Evolutionary conservation across 257 asterid species (phyloP).

Genomic region (Capsicum rhomboideum): DNA sequence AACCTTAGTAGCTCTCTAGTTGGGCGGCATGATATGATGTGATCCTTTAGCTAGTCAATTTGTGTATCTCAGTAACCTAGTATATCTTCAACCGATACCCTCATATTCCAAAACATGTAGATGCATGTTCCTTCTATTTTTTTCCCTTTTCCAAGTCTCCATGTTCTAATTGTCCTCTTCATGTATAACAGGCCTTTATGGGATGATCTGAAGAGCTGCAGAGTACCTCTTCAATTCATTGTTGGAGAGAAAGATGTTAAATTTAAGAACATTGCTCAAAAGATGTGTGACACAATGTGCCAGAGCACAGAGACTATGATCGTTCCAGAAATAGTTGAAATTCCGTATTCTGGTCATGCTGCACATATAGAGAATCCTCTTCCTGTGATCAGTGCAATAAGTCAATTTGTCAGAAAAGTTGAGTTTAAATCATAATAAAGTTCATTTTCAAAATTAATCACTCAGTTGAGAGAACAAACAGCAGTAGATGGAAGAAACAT

Average conservation of each 20-base stretch:
- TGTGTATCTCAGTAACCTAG: not conserved
- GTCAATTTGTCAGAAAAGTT: conserved; percentile 24
- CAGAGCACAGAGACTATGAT: conserved; percentile 7
- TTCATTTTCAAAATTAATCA: not conserved
- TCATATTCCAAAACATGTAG: not conserved
- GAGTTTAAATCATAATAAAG: not conserved
- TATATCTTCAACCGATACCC: not conserved
- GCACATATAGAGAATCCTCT: conserved; percentile 94
- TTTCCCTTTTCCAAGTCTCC: not conserved
- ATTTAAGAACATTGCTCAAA: conserved; percentile 57
- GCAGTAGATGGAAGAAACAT: not conserved
- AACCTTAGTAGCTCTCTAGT: not conserved
- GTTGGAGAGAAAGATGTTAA: conserved; percentile 81
- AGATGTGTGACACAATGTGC: conserved; percentile 35
- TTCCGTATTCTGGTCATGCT: conserved; percentile 79
- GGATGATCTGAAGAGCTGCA: conserved; percentile 75
- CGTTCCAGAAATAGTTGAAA: conserved; percentile 37
- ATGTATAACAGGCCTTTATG: conserved; percentile 54
- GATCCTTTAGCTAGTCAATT: not conserved
- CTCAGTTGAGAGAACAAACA: not conserved
- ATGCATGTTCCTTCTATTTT: not conserved
- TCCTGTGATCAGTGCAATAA: conserved; percentile 52
- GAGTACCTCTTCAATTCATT: conserved; percentile 53
- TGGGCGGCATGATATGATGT: not conserved
- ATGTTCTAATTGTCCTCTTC: not conserved